Evolutionary conservation across 805 yeast genomes (phyloP).

Genomic region (Ogataea dorogensis): DNA sequence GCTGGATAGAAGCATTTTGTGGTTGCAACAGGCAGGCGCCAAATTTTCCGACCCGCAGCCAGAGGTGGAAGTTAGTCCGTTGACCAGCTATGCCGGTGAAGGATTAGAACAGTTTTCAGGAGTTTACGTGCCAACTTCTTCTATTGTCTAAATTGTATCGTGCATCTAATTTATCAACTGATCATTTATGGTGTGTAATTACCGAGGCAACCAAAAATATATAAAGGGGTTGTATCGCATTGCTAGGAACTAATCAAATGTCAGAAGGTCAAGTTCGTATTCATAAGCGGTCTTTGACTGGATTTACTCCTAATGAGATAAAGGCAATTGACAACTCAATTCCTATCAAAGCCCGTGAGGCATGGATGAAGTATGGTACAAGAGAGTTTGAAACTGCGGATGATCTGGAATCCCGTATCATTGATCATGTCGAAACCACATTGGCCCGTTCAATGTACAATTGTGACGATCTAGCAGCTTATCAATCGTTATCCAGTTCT

Average conservation of each 20-base stretch:
- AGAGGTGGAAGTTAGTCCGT: slow-evolving; percentile 72
- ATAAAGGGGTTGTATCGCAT: slow-evolving; percentile 5
- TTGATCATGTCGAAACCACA: slow-evolving; percentile 85
- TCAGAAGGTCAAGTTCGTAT: slow-evolving; percentile 18
- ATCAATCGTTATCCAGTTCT: slow-evolving; percentile 80
- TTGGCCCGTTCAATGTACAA: slow-evolving; percentile 90
- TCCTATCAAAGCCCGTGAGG: slow-evolving; percentile 71
- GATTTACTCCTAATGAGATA: slow-evolving; percentile 88
- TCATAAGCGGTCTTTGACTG: slow-evolving; percentile 78
- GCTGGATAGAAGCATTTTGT: slow-evolving; percentile 63
- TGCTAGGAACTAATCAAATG: slow-evolving; percentile 1
- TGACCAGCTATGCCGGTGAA: slow-evolving; percentile 74
- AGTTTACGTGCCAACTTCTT: slow-evolving; percentile 1
- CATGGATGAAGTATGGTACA: slow-evolving; percentile 73
- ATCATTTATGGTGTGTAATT: slow-evolving; percentile 8
- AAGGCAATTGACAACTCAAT: slow-evolving; percentile 77
- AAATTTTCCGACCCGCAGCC: neutral
- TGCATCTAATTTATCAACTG: slow-evolving; percentile 6
- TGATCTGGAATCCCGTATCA: slow-evolving; percentile 65
- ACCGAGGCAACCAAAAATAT: slow-evolving; percentile 10
- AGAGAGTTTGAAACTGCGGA: slow-evolving; percentile 48
- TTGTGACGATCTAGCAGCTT: slow-evolving; percentile 90
- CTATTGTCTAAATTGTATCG: slow-evolving; percentile 2
- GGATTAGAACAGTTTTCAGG: slow-evolving; percentile 46
- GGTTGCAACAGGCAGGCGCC: slow-evolving; percentile 51